phyloP scores from a whole-genome alignment of 2,329 filamentous ascomycete genomes.

The Ascochyta clinopodiicola region DNA sequence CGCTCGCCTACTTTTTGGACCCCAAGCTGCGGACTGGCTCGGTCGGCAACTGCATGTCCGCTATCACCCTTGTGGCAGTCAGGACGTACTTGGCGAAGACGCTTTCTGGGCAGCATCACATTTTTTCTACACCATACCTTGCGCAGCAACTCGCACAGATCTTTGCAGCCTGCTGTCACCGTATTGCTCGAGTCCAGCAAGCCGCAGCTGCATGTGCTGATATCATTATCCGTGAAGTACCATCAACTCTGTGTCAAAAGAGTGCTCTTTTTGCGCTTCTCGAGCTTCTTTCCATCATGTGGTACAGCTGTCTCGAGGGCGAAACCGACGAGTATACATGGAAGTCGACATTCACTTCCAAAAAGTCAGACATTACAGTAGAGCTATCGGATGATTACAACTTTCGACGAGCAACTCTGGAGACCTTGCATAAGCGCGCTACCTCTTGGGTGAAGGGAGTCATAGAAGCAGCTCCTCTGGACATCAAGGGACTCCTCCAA shows the following conservation, averaged over 20 bases:
- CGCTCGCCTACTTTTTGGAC: conserved; percentile 92
- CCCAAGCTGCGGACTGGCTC: conserved; percentile 73
- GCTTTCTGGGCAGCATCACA: conserved; percentile 71
- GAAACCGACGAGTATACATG: conserved; percentile 95
- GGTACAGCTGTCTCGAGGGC: conserved; percentile 90
- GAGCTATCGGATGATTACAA: conserved; percentile 93
- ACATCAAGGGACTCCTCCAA: conserved; percentile 93
- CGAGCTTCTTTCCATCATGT: conserved; percentile 92
- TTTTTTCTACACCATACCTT: conserved; percentile 90
- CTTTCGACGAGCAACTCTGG: conserved; percentile 80
- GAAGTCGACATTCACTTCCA: conserved; percentile 79
- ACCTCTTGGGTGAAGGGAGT: conserved; percentile 80
- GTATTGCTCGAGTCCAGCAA: conserved; percentile 88
- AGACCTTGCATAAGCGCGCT: conserved; percentile 77
- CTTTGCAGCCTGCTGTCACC: conserved; percentile 89
- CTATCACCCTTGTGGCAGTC: conserved; percentile 72
- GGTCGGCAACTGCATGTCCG: conserved; percentile 68
- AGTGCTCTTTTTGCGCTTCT: conserved; percentile 90
- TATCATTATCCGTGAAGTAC: conserved; percentile 81
- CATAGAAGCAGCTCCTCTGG: conserved; percentile 84
- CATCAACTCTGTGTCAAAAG: conserved; percentile 88
- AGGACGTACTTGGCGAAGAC: conserved; percentile 81
- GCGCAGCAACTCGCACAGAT: conserved; percentile 85
- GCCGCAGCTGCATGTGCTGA: conserved; percentile 85
- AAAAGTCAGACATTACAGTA: conserved; percentile 78